Evolutionary conservation across 2,329 filamentous ascomycete genomes (phyloP), one percentile per base, ranked within the genome.

Genomic region (Chaetothyriales sp.): DNA sequence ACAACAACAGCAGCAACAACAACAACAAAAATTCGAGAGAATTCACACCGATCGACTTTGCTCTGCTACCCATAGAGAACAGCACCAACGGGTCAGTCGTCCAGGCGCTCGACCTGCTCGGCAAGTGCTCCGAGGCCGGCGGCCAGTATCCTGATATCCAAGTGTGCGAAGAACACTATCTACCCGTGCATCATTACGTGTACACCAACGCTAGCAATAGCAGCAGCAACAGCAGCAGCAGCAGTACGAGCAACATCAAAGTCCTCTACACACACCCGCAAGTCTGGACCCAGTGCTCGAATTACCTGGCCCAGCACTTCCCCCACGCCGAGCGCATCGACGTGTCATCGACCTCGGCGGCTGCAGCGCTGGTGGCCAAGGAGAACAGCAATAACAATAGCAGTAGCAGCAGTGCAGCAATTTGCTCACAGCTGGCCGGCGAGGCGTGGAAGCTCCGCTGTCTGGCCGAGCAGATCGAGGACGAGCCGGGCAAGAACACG

Each of bases 51-150:
- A 44, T 79, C 78, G 68, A 76, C 49, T 81, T 81, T 51, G 92
- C 89, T 58, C 84, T 96, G 28, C 84, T 95, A 1, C 92, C 92
- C 5, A 89, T 95, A 67, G 90, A 96, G 65, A 98, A 98, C 72
- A 93, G 86, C 43, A 90, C 86, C 64, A 95, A 96, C 67, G 92
- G 92, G 62, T 83, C 84, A 50, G 92, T 98, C 47, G 80, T 92
- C 51, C 85, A 87, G 66, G 95, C 89, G 0, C 77, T 96, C 20
- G 89, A 95, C 67, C 79, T 90, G 57, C 79, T 98, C 53, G 86
- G 86, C 57, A 87, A 95, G 68, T 74, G 84, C 22, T 70, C 78
- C n/a, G 55, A 46, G n/a, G n/a, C n/a, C 9, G 28, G 44, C 42
- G 68, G 66, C 43, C 67, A 69, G 44, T 86, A 84, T 63, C 73